Evolutionary conservation across 331 rosid species (phyloP).

Genomic region (Saraca asoca): DNA sequence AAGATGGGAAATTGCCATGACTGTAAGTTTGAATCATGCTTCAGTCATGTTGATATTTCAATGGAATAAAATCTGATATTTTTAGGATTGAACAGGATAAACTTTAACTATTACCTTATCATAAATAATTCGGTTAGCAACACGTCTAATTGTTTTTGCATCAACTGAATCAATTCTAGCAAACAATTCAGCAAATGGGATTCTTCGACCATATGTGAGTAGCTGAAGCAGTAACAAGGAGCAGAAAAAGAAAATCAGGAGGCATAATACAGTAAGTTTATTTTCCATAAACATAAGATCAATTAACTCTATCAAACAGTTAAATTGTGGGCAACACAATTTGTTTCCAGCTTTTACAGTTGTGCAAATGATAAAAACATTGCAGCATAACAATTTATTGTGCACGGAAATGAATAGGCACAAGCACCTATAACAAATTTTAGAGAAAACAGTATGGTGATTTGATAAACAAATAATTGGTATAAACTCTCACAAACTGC

Average conservation of each 20-base stretch:
- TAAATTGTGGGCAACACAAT: neutral
- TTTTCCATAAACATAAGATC: neutral
- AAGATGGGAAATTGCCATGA: neutral
- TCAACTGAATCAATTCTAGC: conserved; percentile 93
- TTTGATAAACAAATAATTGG: neutral
- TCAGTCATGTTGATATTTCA: neutral
- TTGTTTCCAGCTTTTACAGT: neutral
- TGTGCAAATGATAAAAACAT: neutral
- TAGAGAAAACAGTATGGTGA: neutral
- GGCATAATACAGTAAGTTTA: neutral
- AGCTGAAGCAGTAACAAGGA: conserved; percentile 51
- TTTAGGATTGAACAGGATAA: neutral
- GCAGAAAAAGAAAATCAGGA: neutral
- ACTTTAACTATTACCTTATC: conserved; percentile 64
- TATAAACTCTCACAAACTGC: neutral
- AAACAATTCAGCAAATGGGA: conserved; percentile 81
- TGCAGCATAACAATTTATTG: neutral
- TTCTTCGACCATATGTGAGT: conserved; percentile 93
- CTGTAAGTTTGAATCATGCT: neutral
- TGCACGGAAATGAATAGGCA: neutral
- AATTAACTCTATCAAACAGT: neutral
- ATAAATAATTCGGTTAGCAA: conserved; percentile 85
- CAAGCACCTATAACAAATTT: neutral
- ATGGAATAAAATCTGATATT: neutral
- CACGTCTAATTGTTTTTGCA: conserved; percentile 86